Evolutionary conservation across 352 stramenopile species (phyloP), one percentile per base, ranked within the genome.

Genomic region (Paralagenidium karlingii): DNA sequence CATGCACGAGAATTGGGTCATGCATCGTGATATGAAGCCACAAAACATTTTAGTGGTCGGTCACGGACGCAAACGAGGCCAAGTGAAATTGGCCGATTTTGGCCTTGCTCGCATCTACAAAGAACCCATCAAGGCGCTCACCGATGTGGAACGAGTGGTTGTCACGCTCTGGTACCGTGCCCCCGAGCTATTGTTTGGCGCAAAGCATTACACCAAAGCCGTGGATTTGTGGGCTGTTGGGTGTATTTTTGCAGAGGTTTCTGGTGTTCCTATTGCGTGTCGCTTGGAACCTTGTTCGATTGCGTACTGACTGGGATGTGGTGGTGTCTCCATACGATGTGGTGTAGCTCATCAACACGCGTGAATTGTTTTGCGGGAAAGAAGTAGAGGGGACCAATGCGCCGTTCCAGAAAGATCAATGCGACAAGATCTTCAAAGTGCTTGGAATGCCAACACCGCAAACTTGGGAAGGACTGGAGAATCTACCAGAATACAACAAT

Each of bases 211-310:
- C 57, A 95, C 84, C 13, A 86, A 91, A 32, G 68, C 85, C 8
- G 86, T 98, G n/a, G 94, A 98, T 52, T 81, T 98, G 51, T 98
- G 92, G 92, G 88, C 85, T 7, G 81, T 95, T 0, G 94, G 94
- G 12, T 98, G 92, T 47, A 97, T 98, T 55, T 92, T 98, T 27
- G 94, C 77, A 3, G 91, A 98, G 42, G 50, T 89, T 0, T 49
- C 71, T 16, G 32, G 64, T 38, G 19, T 3, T 53, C 58, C 8
- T 32, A 33, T 41, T n/a, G n/a, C n/a, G 8, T 41, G 3, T 19
- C 19, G 27, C 7, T 25, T 41, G 36, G 8, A 34, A 3, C 27
- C 36, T 41, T 40, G 19, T 34, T 7, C 21, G 27, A 60, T 20
- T 3, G 27, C 21, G 7, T 34, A 8, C 36, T 19, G 13, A 33